Percentiles rank a stretch among this genome's conserved stretches.
phyloP scores from a whole-genome alignment of 352 stramenopile species.

The Globisporangium ultimum region DNA sequence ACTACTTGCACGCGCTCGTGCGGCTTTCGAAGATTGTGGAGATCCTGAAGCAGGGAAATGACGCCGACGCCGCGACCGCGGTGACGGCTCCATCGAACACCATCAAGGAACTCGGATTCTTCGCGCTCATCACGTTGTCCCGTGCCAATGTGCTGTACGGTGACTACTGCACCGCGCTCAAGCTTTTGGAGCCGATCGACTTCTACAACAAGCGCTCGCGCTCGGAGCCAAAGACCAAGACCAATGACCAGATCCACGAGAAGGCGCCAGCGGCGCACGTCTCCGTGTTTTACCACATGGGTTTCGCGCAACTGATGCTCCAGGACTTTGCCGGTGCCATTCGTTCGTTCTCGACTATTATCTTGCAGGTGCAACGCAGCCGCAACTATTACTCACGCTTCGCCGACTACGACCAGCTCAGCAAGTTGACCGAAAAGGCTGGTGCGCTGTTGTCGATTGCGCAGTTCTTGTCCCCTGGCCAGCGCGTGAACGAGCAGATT shows the following conservation, averaged over 20 bases:
- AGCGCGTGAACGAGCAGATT: slow-evolving; percentile 84
- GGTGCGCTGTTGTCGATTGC: slow-evolving; percentile 91
- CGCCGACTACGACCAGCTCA: slow-evolving; percentile 92
- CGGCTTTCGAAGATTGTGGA: slow-evolving; percentile 90
- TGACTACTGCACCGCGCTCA: slow-evolving; percentile 95
- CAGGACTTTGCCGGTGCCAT: slow-evolving; percentile 94
- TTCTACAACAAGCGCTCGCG: slow-evolving; percentile 81
- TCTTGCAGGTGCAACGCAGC: slow-evolving; percentile 87
- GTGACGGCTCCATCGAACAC: slow-evolving; percentile 53
- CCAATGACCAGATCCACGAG: slow-evolving; percentile 82
- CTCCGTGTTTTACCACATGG: slow-evolving; percentile 97
- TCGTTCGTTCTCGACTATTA: slow-evolving; percentile 86
- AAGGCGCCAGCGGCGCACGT: slow-evolving; percentile 92
- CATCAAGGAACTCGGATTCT: slow-evolving; percentile 94
- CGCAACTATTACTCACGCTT: slow-evolving; percentile 91
- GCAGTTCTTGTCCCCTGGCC: slow-evolving; percentile 86
- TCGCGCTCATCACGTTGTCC: slow-evolving; percentile 92
- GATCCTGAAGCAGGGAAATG: slow-evolving; percentile 64
- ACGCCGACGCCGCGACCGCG: slow-evolving; percentile 14
- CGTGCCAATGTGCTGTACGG: slow-evolving; percentile 95
- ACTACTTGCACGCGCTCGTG: slow-evolving; percentile 94
- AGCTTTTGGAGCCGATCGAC: slow-evolving; percentile 90
- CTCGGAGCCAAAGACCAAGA: slow-evolving; percentile 36
- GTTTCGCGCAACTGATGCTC: slow-evolving; percentile 97
- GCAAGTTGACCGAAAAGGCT: slow-evolving; percentile 95